phyloP scores from a whole-genome alignment of 2,329 filamentous ascomycete genomes.

The Aspergillus chevalieri region DNA sequence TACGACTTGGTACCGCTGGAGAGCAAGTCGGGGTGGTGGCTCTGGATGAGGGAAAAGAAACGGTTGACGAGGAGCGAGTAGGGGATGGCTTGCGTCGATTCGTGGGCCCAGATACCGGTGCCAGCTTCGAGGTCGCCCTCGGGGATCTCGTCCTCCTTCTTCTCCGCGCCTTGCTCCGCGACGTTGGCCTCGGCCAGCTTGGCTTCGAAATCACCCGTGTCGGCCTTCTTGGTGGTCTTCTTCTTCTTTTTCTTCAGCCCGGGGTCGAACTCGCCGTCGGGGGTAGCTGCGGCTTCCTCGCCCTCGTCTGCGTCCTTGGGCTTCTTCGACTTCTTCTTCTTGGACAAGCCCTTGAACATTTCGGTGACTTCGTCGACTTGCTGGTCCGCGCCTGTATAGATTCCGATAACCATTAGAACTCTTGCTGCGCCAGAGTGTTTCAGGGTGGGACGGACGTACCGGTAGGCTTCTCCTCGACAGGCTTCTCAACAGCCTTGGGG shows the following conservation, averaged over 20 bases:
- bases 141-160: conserved; percentile 51
- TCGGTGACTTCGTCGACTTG: conserved; percentile 60
- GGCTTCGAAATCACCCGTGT: conserved; percentile 60
- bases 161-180: conserved; percentile 53
- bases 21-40: conserved; percentile 94
- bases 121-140: conserved; percentile 77
- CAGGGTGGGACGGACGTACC: conserved; percentile 59
- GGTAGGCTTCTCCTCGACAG: conserved; percentile 43
- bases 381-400: conserved; percentile 42
- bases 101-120: conserved; percentile 85
- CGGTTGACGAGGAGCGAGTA: conserved; percentile 82
- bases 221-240: conserved; percentile 56
- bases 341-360: conserved; percentile 63
- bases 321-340: conserved; percentile 65
- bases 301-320: conserved; percentile 50
- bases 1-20: conserved; percentile 87
- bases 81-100: conserved; percentile 68
- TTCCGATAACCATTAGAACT: neutral
- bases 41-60: conserved; percentile 90
- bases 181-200: conserved; percentile 58
- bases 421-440: neutral
- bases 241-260: conserved; percentile 84
- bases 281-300: conserved; percentile 45
- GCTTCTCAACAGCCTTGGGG: conserved; percentile 63
- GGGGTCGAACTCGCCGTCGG: conserved; percentile 58